Conservation (phyloP, 2,329 filamentous ascomycete species). For the Neobulgaria alba region DNA sequence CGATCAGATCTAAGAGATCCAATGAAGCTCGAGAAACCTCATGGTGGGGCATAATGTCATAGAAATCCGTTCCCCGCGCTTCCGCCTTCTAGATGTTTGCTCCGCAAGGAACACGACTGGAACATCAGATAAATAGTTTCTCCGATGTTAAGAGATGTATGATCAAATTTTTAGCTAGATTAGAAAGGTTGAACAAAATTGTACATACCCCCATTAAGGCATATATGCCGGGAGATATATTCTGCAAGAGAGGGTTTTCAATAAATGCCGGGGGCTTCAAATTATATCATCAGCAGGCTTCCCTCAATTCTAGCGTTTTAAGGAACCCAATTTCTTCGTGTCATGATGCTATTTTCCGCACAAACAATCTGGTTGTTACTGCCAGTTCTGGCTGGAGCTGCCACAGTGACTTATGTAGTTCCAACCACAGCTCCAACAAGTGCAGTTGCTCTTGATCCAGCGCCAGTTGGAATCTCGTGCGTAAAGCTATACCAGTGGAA, state of each 20-base stretch:
- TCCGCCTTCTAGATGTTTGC: neutral
- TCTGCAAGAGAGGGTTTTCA: too few relatives aligned
- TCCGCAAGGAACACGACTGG: neutral
- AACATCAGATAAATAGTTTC: neutral
- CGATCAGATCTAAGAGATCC: neutral
- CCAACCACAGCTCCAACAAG: slow-evolving; percentile 15
- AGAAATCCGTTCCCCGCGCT: neutral
- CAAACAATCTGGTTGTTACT: slow-evolving; percentile 13
- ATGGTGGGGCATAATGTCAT: neutral
- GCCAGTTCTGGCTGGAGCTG: slow-evolving; percentile 7
- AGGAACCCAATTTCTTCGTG: too few relatives aligned
- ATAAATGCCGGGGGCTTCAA: too few relatives aligned
- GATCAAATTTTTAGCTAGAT: neutral
- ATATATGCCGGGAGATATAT: too few relatives aligned
- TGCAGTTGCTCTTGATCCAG: slow-evolving; percentile 28
- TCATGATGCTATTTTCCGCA: too few relatives aligned
- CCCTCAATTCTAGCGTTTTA: too few relatives aligned
- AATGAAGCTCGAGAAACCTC: neutral
- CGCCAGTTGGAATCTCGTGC: slow-evolving; percentile 39
- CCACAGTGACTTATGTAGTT: slow-evolving; percentile 16
- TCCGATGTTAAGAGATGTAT: neutral
- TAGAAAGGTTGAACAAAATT: neutral
- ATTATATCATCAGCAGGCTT: too few relatives aligned
- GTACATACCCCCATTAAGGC: too few relatives aligned
- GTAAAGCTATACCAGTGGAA: slow-evolving; percentile 12